Base-by-base conservation (phyloP, 495 filamentous ascomycete genomes). In the Hypoxylon fragiforme region DNA sequence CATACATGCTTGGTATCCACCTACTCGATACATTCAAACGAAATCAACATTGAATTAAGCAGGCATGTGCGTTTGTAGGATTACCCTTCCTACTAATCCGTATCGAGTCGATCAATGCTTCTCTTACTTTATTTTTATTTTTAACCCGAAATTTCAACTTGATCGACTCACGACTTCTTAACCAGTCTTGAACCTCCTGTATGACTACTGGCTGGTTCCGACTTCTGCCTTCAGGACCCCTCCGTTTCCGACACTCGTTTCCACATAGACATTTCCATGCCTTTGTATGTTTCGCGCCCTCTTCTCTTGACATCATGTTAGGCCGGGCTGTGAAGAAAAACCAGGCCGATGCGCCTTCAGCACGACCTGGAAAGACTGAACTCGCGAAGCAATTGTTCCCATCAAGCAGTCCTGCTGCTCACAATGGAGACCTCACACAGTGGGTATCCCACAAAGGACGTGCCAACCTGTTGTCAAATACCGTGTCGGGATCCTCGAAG, bases 381-480 rank as follows among this genome's bases (percentile, higher is more conserved):
- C 67, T 79, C 9, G 65, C 61, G 2, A 77, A 77, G 57, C 71
- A 75, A 42, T 59, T 77, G 7, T 80, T 80, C 40, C 72, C 75
- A 1, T 80, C 76, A 2, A 80, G 76, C 51, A 79, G 76, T 42
- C 75, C 74, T 38, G 45, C 67, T 31, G 50, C 68, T 6, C 67
- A 66, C 6, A 56, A 69, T 48, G 60, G 62, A 32, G 61, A 64
- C 24, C 68, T 78, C 47, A 30, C 50, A 14, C 62, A 65, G 19
- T 62, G 67, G 57, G 63, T 65, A 15, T 53, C 58, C 47, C 62
- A 61, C 13, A 68, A 62, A 46, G 18, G 50, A 45, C 42, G 57
- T 66, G 32, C 60, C 44, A 31, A 67, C 52, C 30, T 44, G 42
- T 47, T 55, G 40, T 48, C 63, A 46, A 45, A 60, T 55, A 9